Conservation (phyloP, 2,329 filamentous ascomycete species). For the Alternaria arbusti region DNA sequence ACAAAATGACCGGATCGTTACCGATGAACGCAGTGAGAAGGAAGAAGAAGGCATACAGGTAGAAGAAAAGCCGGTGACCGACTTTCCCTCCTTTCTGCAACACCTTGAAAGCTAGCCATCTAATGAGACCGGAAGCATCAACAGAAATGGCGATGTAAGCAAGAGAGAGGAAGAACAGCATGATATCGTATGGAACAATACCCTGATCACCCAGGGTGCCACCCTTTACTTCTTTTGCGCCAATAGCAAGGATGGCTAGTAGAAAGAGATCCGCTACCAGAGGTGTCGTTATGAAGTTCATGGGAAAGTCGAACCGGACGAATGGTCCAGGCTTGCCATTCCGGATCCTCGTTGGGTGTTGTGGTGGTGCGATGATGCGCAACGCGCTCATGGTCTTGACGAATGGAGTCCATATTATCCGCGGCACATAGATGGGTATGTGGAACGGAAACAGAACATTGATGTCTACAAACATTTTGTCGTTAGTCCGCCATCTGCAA, state of each 20-base stretch:
- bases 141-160: constrained; percentile 81
- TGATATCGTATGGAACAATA: constrained; percentile 74
- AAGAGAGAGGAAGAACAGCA: constrained; percentile 75
- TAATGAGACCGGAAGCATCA: constrained; percentile 75
- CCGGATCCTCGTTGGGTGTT: constrained; percentile 19
- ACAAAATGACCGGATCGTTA: constrained; percentile 77
- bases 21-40: constrained; percentile 70
- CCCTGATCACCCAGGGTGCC: constrained; percentile 70
- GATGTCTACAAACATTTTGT: constrained; percentile 60
- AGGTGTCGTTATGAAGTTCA: constrained; percentile 75
- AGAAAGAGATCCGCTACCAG: constrained; percentile 74
- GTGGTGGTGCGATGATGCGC: constrained; percentile 61
- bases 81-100: constrained; percentile 70
- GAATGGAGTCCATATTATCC: constrained; percentile 54
- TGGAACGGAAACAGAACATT: constrained; percentile 73
- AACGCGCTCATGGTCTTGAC: constrained; percentile 53
- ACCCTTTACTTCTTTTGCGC: constrained; percentile 69
- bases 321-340: constrained; percentile 49
- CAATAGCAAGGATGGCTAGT: constrained; percentile 72
- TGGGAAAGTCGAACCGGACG: constrained; percentile 63
- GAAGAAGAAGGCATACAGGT: constrained; percentile 77
- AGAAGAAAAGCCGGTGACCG: constrained; percentile 74
- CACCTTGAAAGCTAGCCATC: constrained; percentile 73
- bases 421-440: constrained; percentile 67
- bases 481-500: neutral